phyloP scores from a whole-genome alignment of 371 early-diverging fungal genomes.

The Batrachochytrium dendrobatidis region DNA sequence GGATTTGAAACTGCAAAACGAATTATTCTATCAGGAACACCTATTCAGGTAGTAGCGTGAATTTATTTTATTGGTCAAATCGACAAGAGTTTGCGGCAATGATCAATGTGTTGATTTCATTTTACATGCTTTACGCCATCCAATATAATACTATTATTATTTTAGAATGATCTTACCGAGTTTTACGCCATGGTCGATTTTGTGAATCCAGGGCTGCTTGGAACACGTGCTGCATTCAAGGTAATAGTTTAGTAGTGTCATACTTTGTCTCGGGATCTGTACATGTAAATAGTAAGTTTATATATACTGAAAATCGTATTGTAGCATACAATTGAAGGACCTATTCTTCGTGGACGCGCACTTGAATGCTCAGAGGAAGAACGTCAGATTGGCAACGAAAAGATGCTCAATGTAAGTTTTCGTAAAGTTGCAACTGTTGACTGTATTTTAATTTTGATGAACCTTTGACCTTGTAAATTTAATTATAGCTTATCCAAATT shows the following conservation, averaged over 20 bases:
- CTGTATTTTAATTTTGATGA: too few relatives aligned
- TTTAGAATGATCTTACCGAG: slow-evolving; percentile 24
- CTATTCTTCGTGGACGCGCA: slow-evolving; percentile 41
- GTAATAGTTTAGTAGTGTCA: background rate
- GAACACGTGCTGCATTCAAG: slow-evolving; percentile 25
- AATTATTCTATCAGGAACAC: slow-evolving; percentile 61
- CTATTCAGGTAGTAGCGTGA: slow-evolving; percentile 43
- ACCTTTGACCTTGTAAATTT: too few relatives aligned
- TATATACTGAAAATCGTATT: too few relatives aligned
- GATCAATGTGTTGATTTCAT: too few relatives aligned
- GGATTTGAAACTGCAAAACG: slow-evolving; percentile 35
- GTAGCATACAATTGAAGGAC: too few relatives aligned
- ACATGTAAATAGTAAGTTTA: too few relatives aligned
- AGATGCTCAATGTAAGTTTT: slow-evolving; percentile 5
- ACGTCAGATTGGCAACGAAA: slow-evolving; percentile 34
- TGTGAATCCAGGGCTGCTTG: slow-evolving; percentile 57
- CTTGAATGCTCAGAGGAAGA: slow-evolving; percentile 31
- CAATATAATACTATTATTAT: too few relatives aligned
- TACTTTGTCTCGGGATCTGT: too few relatives aligned
- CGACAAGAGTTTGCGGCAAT: background rate
- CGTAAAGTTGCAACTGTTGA: background rate
- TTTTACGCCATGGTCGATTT: slow-evolving; percentile 56
- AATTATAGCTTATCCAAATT: background rate
- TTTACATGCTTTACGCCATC: too few relatives aligned
- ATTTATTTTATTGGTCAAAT: background rate